Percentiles rank a stretch among this genome's conserved stretches.
Evolutionary conservation across 2,329 filamentous ascomycete genomes (phyloP).

Genomic region (Aureobasidium zeae): DNA sequence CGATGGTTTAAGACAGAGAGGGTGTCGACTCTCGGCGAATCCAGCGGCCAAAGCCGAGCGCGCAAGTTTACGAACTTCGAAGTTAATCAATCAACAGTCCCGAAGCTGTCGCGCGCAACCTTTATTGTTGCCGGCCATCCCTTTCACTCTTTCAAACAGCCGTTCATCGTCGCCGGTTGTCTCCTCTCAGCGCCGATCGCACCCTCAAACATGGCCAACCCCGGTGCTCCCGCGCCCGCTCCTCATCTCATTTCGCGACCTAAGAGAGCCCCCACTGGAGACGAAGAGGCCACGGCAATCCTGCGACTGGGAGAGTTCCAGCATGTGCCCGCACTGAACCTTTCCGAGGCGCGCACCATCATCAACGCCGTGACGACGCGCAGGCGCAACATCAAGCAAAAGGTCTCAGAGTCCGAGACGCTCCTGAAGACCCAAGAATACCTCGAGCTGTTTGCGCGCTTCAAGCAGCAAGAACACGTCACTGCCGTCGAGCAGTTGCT

Average conservation of each 20-base stretch:
- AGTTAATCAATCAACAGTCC: no score
- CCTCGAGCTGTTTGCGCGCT: constrained; percentile 86
- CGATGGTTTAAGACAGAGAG: no score
- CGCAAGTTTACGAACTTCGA: no score
- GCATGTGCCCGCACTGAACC: constrained; percentile 79
- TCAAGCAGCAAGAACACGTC: constrained; percentile 90
- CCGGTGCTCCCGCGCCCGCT: constrained; percentile 16
- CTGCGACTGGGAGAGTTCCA: constrained; percentile 91
- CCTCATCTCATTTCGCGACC: constrained; percentile 39
- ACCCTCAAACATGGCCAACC: constrained; percentile 24
- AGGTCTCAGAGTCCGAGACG: constrained; percentile 37
- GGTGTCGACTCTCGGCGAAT: no score
- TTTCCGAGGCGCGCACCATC: constrained; percentile 85
- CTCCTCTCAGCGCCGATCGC: not conserved
- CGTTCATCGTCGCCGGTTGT: not conserved
- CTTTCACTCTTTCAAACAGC: not conserved
- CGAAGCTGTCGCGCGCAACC: not conserved
- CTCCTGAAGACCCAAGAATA: constrained; percentile 85
- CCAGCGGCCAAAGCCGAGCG: no score
- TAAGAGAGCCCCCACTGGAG: constrained; percentile 61
- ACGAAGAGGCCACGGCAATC: constrained; percentile 75
- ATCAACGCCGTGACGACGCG: constrained; percentile 64
- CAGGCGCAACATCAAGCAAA: constrained; percentile 17
- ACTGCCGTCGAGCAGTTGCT: constrained; percentile 87
- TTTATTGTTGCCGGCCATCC: constrained; percentile 3